Evolutionary conservation across 2,329 filamentous ascomycete genomes (phyloP), one percentile per base, ranked within the genome.

Genomic region (Aspergillus sp.): DNA sequence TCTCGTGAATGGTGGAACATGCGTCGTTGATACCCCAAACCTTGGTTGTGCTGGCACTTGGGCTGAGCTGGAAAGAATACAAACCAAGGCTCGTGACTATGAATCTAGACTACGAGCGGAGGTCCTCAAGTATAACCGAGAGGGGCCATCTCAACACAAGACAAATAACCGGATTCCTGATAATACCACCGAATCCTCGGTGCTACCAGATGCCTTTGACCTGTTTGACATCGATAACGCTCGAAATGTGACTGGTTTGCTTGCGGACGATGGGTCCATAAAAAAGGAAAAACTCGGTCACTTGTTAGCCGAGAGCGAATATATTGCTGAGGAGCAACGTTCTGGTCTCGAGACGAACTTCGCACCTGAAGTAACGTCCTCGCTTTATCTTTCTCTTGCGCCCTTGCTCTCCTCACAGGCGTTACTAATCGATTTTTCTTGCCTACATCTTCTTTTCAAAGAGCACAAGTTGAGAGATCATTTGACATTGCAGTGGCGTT

Each of bases 391-490:
- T 11, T 96, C 91, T 0, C 89, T 96, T 65, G 86, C 84, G 1
- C 89, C 90, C 0, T 80, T 93, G 15, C 82, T 96, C 15, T 78
- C 83, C 8, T 84, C 86, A 0, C 93, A 98, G 73, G 86, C 90
- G 6, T 83, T 86, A 42, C 77, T 96, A 0, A 82, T 96, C 39
- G 95, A 93, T 64, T 85, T 85, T 30, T 88, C 90, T 52, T 90
- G 89, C 56, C 83, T 96, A 65, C 81, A 85, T 17, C 78, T 96
- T 8, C 83, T 98, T 19, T 96, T 97, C 70, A 83, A 83, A 17
- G 81, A 86, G 5, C 90, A 96, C 68, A 79, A 85, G 9, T 75
- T 99, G 4, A 83, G 85, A 15, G 78, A 83, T 2, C 92, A 98
- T 68, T 77, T 98, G 0, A 80, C 81, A 4, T 70, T 96, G 1